Base-by-base conservation (phyloP, 2,329 filamentous ascomycete species). In the Diaporthe destruens region DNA sequence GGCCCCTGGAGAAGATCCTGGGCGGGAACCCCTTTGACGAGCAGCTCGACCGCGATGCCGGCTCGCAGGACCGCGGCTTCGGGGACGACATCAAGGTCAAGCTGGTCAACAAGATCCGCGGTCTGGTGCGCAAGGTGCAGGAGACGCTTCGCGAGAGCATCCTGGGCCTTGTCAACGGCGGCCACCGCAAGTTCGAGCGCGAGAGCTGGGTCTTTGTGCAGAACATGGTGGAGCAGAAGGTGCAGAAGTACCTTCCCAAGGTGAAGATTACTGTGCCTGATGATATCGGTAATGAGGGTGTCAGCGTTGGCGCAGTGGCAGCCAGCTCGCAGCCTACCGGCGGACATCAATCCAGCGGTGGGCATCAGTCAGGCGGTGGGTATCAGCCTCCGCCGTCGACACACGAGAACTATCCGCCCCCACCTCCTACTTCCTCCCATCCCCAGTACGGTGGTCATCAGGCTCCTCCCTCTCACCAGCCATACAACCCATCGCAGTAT, bases 181-280 rank as follows among this genome's bases (percentile, higher is more conserved):
- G 84, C 0, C 84, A 86, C 65, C 83, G 84, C 77, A 85, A 84
- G 78, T 84, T 86, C 69, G 84, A 86, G 80, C 79, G 79, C 23
- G 77, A 83, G 75, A 85, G 83, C 73, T 86, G 84, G 84, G 76
- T 84, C 8, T 85, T 85, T 75, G 84, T 86, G 71, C 84, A 86
- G 75, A 80, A 79, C 14, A 85, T 82, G 71, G 84, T 86, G 23
- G 83, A 86, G 78, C 76, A 80, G 55, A 85, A 85, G 79, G 84
- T 86, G 55, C 83, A 85, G 74, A 83, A 79, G 76, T 86, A 85
- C 74, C 77, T 86, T 29, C 84, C 84, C 72, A 83, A 83, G 72
- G 84, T 86, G 2, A 83, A 82, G 75, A 86, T 86, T 73, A 76
- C 77, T 5, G 84, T 86, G 53, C 84, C 84, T 0, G 84, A 86